A percentile compares a stretch with the other conserved stretches of the same genome.
phyloP scores from a whole-genome alignment of 2,329 filamentous ascomycete species.

The Colletotrichum sp. region DNA sequence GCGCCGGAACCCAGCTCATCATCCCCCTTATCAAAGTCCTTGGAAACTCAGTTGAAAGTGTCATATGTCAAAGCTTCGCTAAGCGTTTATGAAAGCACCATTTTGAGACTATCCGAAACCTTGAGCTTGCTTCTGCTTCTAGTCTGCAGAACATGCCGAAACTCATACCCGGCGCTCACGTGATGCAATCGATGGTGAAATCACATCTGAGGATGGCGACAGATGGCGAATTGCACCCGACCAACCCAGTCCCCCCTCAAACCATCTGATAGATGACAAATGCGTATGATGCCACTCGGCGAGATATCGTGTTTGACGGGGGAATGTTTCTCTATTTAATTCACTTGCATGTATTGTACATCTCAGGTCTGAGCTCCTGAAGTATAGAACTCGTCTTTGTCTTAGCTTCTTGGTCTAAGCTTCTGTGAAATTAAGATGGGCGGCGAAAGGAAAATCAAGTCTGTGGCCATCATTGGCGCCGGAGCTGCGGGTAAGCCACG shows the following conservation, averaged over 20 bases:
- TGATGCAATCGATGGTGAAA: constrained; percentile 19
- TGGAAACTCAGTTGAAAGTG: neutral
- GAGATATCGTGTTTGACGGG: neutral
- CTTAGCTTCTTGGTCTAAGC: neutral
- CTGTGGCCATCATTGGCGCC: constrained; percentile 48
- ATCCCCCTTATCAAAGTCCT: too few species aligned
- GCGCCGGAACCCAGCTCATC: neutral
- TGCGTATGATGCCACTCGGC: neutral
- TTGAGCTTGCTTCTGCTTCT: neutral
- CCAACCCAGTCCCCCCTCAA: neutral
- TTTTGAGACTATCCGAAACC: neutral
- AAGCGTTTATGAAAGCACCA: rapidly evolving
- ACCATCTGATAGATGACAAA: constrained; percentile 8
- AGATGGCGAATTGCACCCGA: constrained; percentile 17
- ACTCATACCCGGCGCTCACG: neutral
- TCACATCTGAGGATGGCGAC: constrained; percentile 18
- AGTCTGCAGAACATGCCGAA: neutral
- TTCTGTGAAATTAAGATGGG: neutral
- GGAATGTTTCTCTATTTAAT: neutral
- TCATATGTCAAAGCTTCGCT: neutral
- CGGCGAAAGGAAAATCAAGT: constrained; percentile 33
- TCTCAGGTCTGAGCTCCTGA: neutral
- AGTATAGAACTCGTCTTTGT: neutral
- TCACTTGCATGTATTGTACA: neutral
- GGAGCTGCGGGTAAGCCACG: constrained; percentile 42